Conservation (phyloP, 768 basidiomycete genomes). For the Phallus indusiatus region DNA sequence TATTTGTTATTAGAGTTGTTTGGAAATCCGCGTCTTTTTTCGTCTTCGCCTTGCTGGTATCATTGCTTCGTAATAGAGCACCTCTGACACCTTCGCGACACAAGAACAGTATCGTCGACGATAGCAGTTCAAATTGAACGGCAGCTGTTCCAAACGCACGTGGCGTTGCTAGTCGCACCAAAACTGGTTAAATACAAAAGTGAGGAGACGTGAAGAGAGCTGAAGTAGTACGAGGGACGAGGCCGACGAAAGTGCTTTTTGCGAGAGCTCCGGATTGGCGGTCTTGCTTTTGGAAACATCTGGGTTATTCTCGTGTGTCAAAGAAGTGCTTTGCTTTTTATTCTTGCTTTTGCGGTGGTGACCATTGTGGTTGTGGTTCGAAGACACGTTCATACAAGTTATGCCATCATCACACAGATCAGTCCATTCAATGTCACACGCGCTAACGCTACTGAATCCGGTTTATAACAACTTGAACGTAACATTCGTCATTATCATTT, state of each 20-base stretch:
- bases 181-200: constrained; percentile 84
- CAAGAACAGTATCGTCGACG: constrained; percentile 85
- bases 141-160: constrained; percentile 66
- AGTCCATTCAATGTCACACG: too few relatives aligned
- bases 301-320: neutral
- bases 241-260: constrained; percentile 29
- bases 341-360: neutral
- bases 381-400: too few relatives aligned
- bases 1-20: constrained; percentile 30
- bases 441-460: too few relatives aligned
- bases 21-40: neutral
- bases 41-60: constrained; percentile 11
- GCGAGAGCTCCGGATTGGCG: neutral
- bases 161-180: constrained; percentile 47
- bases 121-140: constrained; percentile 88
- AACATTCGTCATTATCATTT: too few relatives aligned
- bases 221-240: constrained; percentile 79
- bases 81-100: constrained; percentile 90
- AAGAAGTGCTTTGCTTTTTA: neutral
- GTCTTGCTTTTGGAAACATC: neutral
- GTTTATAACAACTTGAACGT: too few relatives aligned
- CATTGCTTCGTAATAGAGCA: constrained; percentile 58
- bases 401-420: too few relatives aligned
- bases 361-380: neutral
- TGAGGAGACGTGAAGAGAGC: constrained; percentile 72